A percentile compares a stretch with the other conserved stretches of the same genome.
Evolutionary conservation across 768 basidiomycete species (phyloP).

Genomic region (Dioszegia crocea): DNA sequence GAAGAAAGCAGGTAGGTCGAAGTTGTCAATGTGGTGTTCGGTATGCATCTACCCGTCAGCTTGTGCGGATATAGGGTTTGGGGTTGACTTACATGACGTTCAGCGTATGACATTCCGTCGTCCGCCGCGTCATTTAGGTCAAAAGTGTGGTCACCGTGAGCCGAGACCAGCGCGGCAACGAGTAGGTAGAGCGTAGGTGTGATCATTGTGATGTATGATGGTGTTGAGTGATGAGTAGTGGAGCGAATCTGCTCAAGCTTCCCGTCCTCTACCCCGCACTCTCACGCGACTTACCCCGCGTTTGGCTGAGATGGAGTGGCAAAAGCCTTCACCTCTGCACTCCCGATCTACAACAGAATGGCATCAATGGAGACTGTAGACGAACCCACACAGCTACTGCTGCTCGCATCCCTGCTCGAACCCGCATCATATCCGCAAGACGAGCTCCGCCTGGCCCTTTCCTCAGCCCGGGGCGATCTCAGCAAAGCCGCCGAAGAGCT

Average conservation of each 20-base stretch:
- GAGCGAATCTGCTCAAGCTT: not conserved
- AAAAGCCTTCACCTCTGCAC: not conserved
- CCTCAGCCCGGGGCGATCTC: slow-evolving; percentile 31
- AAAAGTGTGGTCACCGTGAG: slow-evolving; percentile 65
- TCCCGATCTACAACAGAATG: not conserved
- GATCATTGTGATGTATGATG: not conserved
- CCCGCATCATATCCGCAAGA: slow-evolving; percentile 32
- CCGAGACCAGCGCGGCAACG: slow-evolving; percentile 41
- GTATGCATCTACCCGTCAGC: slow-evolving; percentile 35
- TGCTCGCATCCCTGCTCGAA: slow-evolving; percentile 40
- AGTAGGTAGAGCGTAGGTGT: not conserved
- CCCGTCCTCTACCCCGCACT: not conserved
- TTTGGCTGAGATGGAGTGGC: not conserved
- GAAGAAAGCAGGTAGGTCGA: slow-evolving; percentile 90
- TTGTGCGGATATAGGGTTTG: not conserved
- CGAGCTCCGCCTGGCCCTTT: slow-evolving; percentile 27
- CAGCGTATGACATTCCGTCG: slow-evolving; percentile 71
- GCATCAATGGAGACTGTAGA: not conserved
- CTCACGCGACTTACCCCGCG: slow-evolving; percentile 1
- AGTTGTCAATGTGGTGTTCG: slow-evolving; percentile 49
- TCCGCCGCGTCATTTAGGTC: slow-evolving; percentile 56
- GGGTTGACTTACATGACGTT: slow-evolving; percentile 71
- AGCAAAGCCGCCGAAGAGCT: slow-evolving; percentile 38
- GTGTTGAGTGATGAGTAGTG: not conserved
- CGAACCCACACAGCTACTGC: slow-evolving; percentile 30